phyloP scores from a whole-genome alignment of 768 basidiomycete species.

The Termitomyces sp. region DNA sequence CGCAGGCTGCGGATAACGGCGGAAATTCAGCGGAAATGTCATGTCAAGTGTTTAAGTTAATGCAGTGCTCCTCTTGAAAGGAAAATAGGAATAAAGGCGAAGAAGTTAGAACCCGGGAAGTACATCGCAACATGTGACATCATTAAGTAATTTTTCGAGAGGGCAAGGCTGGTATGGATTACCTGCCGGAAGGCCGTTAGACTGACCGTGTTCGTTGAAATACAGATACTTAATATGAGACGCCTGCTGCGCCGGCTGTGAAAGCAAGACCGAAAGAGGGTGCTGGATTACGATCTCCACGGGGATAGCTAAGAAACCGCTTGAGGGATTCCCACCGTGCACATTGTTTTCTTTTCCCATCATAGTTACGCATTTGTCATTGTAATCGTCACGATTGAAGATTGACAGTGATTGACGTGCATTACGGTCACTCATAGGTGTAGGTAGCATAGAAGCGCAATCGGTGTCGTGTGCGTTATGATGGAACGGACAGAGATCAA shows the following conservation, averaged over 20 bases:
- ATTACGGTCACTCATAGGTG: neutral
- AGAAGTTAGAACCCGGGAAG: no score
- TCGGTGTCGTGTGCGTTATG: neutral
- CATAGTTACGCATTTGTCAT: neutral
- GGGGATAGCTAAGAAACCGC: no score
- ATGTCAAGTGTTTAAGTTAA: neutral
- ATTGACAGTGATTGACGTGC: neutral
- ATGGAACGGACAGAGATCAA: neutral
- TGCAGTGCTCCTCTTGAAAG: neutral
- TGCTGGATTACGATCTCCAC: neutral
- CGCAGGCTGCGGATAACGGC: neutral
- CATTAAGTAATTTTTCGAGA: no score
- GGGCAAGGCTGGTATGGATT: neutral
- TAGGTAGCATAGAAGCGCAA: neutral
- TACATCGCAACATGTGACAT: neutral
- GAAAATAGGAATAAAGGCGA: neutral
- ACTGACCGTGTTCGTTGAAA: neutral
- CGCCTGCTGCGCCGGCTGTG: neutral
- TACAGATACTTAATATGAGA: neutral
- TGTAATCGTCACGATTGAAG: neutral
- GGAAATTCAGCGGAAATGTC: neutral
- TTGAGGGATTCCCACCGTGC: no score
- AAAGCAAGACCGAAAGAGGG: neutral
- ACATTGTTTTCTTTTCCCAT: neutral
- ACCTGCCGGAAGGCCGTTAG: neutral